Evolutionary conservation across 1,284 basidiomycete species (phyloP), one percentile per base, ranked within the genome.

Genomic region (Boletus semigastroideus): DNA sequence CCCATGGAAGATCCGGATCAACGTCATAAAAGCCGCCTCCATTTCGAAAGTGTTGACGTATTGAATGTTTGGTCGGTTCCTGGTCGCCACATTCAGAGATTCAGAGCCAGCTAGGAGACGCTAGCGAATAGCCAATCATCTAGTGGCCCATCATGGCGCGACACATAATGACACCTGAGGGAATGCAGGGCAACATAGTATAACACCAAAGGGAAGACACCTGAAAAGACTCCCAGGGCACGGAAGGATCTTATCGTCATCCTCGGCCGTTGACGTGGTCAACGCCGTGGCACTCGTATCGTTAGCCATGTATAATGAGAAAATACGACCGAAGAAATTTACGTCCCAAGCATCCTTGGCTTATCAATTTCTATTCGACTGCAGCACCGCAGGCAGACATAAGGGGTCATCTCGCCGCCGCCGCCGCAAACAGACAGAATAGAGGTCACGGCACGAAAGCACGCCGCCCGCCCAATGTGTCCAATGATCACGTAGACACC

Each of bases 221-320:
- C 33, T 28, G 39, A 42, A 43, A 48, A 51, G 51, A 46, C 43
- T 46, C 49, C 47, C 28, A 25, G 37, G 1, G 25, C 12, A 38
- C 61, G 63, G 63, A 60, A 65, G 64, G 62, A 63, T 55, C 60
- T 55, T 60, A 42, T 44, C 48, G 43, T 30, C 36, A 17, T 34
- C 45, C 44, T 37, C 8, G 13, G 5, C 6, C 16, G 20, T 40
- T 42, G 38, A 34, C 13, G 20, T 19, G 27, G 30, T 11, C 22
- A 25, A 41, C 22, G 31, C 19, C 20, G n/a, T n/a, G n/a, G n/a
- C 6, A 9, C 42, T 34, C 27, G 34, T 12, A 28, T 37, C 37
- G 10, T 28, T n/a, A 34, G 42, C 28, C 3, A 42, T 30, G 27
- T 28, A 31, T 12, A n/a, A 22, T 22, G 30, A 36, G 34, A 38